phyloP scores from a whole-genome alignment of 208 protist genomes.

The Acanthamoeba sp. region DNA sequence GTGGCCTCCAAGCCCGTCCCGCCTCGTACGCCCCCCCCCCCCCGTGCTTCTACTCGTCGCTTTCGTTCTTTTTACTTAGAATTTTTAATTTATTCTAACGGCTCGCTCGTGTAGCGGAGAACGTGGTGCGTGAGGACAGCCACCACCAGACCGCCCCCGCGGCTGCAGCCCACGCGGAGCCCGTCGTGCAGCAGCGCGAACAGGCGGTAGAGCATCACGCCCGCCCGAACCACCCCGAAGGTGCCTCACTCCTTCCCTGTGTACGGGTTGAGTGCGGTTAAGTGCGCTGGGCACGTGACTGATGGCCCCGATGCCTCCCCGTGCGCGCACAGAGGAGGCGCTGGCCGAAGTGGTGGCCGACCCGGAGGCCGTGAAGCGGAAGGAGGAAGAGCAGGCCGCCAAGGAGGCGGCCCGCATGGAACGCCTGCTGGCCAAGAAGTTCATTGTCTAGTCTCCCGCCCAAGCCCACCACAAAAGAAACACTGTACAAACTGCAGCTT shows the following conservation, averaged over 20 bases:
- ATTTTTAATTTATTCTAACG: neutral
- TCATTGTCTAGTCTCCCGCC: neutral
- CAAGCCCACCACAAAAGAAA: neutral
- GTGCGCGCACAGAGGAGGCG: conserved; percentile 13
- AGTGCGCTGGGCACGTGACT: too few species aligned
- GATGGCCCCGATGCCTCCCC: neutral
- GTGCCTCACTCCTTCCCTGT: neutral
- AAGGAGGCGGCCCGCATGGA: conserved; percentile 52
- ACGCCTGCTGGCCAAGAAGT: conserved; percentile 48
- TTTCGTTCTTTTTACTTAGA: neutral
- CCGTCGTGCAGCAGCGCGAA: neutral
- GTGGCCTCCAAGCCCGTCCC: conserved; percentile 5
- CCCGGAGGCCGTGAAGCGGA: conserved; percentile 10
- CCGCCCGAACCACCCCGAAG: conserved; percentile 20
- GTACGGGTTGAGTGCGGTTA: too few species aligned
- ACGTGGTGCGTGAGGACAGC: neutral
- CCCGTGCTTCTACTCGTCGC: neutral
- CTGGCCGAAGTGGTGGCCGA: conserved; percentile 24
- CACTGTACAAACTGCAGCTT: neutral
- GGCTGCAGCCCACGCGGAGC: neutral
- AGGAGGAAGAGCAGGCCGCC: conserved; percentile 57
- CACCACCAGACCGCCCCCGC: neutral
- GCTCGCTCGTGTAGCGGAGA: neutral
- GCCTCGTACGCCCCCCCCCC: neutral
- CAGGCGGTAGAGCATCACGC: neutral